phyloP scores from a whole-genome alignment of 108 stramenopile genomes.

The Skeletonema marinoi region DNA sequence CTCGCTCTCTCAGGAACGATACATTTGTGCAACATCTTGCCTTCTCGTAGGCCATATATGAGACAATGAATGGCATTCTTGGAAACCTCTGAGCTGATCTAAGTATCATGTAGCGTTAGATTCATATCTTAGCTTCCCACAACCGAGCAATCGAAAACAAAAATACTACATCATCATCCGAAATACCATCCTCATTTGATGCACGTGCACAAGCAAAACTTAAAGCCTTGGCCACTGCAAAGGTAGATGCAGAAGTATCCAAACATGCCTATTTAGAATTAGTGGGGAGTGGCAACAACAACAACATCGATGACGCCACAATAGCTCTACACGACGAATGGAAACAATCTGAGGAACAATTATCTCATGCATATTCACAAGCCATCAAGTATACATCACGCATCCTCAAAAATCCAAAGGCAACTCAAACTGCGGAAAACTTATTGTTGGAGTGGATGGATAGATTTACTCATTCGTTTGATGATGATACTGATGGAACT shows the following conservation, averaged over 20 bases:
- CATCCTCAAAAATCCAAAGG: slow-evolving; percentile 27
- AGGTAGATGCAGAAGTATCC: slow-evolving; percentile 9
- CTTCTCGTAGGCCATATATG: no score
- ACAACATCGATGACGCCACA: background rate
- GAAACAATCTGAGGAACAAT: slow-evolving; percentile 17
- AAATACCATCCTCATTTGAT: slow-evolving; percentile 15
- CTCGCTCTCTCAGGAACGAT: no score
- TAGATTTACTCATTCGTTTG: slow-evolving; percentile 5
- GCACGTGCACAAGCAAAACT: slow-evolving; percentile 35
- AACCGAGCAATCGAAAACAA: no score
- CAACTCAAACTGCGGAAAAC: slow-evolving; percentile 28
- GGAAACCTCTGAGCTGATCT: no score
- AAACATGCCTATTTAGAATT: slow-evolving; percentile 5
- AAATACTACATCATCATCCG: background rate
- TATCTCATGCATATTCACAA: slow-evolving; percentile 35
- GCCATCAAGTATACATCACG: slow-evolving; percentile 51
- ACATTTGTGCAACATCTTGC: no score
- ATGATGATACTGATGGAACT: background rate
- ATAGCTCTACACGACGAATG: slow-evolving; percentile 26
- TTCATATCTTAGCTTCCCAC: no score
- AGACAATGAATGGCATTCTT: no score
- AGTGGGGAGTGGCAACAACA: background rate
- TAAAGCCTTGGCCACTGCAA: slow-evolving; percentile 20
- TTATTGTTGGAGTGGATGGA: slow-evolving; percentile 48
- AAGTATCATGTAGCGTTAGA: no score